Evolutionary conservation across 2,329 filamentous ascomycete species (phyloP).

Genomic region (Cytospora leucostoma): DNA sequence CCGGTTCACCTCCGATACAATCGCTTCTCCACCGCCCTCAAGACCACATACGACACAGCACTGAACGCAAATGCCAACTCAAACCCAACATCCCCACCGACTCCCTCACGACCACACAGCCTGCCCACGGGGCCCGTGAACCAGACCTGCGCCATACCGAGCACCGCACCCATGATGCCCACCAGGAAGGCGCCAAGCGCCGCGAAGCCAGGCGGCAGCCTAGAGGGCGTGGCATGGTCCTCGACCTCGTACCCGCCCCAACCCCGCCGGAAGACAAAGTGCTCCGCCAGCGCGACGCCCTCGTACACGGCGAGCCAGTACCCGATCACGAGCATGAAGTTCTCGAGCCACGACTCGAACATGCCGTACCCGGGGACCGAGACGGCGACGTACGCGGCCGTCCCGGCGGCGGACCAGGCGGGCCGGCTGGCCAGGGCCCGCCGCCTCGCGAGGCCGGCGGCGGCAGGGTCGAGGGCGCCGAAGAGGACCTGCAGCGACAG

Average conservation of each 20-base stretch:
- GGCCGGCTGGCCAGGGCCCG: constrained; percentile 68
- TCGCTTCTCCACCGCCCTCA: constrained; percentile 49
- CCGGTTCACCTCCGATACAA: constrained; percentile 41
- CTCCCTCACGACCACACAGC: constrained; percentile 54
- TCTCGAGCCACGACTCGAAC: constrained; percentile 65
- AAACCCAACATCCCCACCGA: constrained; percentile 54
- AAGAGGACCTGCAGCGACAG: constrained; percentile 68
- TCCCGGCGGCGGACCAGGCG: constrained; percentile 64
- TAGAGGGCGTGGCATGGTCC: constrained; percentile 57
- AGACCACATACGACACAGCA: constrained; percentile 50
- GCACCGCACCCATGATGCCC: constrained; percentile 65
- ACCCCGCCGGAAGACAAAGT: constrained; percentile 65
- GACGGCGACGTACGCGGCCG: constrained; percentile 66
- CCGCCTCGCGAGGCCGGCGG: too few relatives aligned
- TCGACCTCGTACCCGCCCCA: constrained; percentile 56
- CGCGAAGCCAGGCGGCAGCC: constrained; percentile 64
- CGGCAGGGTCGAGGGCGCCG: too few relatives aligned
- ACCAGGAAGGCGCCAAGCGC: constrained; percentile 64
- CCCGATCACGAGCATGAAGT: constrained; percentile 69
- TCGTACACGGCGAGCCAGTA: constrained; percentile 79
- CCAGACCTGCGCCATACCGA: constrained; percentile 72
- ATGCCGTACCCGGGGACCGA: constrained; percentile 68
- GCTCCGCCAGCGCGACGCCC: constrained; percentile 65
- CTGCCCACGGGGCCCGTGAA: constrained; percentile 67
- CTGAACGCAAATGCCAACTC: constrained; percentile 67